Conservation (phyloP, 1,284 basidiomycete genomes). For the Papiliotrema laurentii region DNA sequence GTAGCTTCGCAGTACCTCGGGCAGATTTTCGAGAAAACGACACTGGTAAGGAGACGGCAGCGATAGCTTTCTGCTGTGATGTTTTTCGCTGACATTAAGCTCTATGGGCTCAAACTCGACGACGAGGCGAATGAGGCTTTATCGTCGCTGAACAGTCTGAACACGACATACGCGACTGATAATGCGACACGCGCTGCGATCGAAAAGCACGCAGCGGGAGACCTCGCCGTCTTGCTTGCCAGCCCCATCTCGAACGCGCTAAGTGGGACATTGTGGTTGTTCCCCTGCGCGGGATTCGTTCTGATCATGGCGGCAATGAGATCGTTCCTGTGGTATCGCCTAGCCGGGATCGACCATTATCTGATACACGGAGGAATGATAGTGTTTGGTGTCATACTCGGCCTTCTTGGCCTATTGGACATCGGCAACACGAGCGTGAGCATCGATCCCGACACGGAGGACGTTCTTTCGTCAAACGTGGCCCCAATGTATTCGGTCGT, state of each 20-base stretch:
- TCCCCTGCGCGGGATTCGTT: constrained; percentile 22
- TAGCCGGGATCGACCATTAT: constrained; percentile 5
- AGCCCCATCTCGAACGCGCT: constrained; percentile 4
- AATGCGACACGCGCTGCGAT: too few relatives aligned
- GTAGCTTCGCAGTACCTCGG: constrained; percentile 23
- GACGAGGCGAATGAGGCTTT: constrained; percentile 9
- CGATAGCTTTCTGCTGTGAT: background rate
- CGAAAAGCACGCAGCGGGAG: background rate
- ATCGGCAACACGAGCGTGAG: constrained; percentile 9
- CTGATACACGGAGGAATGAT: constrained; percentile 16
- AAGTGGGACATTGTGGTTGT: constrained; percentile 28
- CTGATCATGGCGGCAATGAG: constrained; percentile 22
- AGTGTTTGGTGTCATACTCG: constrained; percentile 11
- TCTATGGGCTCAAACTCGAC: constrained; percentile 19
- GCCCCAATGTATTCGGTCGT: constrained; percentile 1
- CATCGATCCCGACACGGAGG: background rate
- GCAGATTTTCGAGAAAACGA: constrained; percentile 17
- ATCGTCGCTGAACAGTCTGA: constrained; percentile 13
- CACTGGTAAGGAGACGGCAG: constrained; percentile 1
- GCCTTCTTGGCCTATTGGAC: constrained; percentile 19
- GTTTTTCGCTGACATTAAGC: constrained; percentile 5
- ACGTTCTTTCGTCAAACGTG: background rate
- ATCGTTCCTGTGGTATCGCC: constrained; percentile 22
- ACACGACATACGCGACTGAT: constrained; percentile 13
- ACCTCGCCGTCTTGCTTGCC: background rate